Conservation (phyloP, 2,329 filamentous ascomycete genomes). For the Hymenoscyphus linearis region DNA sequence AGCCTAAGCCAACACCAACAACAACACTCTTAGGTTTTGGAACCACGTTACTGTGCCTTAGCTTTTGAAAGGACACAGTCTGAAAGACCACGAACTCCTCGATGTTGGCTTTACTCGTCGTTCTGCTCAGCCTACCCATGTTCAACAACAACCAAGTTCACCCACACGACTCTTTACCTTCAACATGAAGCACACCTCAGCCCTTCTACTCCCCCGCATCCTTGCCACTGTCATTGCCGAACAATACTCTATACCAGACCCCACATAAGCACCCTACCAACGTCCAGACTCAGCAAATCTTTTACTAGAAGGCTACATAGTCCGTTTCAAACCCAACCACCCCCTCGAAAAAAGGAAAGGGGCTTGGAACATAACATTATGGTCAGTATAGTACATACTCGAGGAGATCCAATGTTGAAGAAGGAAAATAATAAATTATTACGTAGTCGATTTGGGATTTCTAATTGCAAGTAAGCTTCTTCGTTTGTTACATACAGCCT, state of each 20-base stretch:
- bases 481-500: too few relatives aligned
- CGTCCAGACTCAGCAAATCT: neutral
- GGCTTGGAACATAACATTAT: too few relatives aligned
- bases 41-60: neutral
- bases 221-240: neutral
- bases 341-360: slow-evolving; percentile 1
- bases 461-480: too few relatives aligned
- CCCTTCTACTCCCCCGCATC: neutral
- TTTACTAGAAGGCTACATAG: slow-evolving; percentile 1
- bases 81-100: neutral
- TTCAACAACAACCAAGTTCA: neutral
- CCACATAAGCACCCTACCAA: neutral
- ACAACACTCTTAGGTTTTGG: neutral
- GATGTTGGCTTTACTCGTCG: neutral
- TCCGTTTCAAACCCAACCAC: slow-evolving; percentile 1
- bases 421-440: too few relatives aligned
- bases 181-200: neutral
- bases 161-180: neutral
- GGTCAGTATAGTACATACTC: too few relatives aligned
- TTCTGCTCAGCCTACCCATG: neutral
- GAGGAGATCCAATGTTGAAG: too few relatives aligned
- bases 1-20: neutral
- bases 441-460: too few relatives aligned
- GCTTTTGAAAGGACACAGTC: neutral
- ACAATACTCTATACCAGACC: neutral